phyloP scores from a whole-genome alignment of 1,284 basidiomycete genomes.

The Ustilago trichophora region DNA sequence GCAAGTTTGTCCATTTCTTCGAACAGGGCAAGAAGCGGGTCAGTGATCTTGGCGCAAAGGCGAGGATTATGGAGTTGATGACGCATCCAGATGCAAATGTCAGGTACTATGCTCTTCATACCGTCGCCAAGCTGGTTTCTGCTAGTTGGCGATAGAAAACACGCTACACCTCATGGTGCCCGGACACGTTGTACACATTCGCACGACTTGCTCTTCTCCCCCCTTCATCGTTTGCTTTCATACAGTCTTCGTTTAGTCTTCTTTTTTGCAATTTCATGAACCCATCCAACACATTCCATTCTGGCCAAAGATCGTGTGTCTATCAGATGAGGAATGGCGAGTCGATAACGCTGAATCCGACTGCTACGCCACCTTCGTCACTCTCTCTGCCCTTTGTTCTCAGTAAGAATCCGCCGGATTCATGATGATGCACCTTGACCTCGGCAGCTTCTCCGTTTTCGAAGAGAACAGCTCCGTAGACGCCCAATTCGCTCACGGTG shows the following conservation, averaged over 20 bases:
- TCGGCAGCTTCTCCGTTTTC: slow-evolving; percentile 52
- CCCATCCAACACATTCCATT: too few species aligned
- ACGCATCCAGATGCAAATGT: slow-evolving; percentile 86
- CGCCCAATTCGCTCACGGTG: slow-evolving; percentile 88
- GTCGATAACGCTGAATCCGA: slow-evolving; percentile 88
- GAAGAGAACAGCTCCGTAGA: slow-evolving; percentile 89
- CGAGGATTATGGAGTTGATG: slow-evolving; percentile 93
- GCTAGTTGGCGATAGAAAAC: slow-evolving; percentile 56
- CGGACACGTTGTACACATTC: too few species aligned
- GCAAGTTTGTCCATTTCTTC: slow-evolving; percentile 58
- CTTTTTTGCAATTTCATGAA: too few species aligned
- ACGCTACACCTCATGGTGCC: too few species aligned
- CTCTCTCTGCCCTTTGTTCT: slow-evolving; percentile 91
- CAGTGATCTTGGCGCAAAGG: slow-evolving; percentile 85
- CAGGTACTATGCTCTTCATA: slow-evolving; percentile 81
- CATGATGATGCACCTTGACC: slow-evolving; percentile 70
- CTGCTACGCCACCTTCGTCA: slow-evolving; percentile 93
- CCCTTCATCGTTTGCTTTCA: too few species aligned
- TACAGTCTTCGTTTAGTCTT: background rate
- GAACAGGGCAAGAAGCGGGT: slow-evolving; percentile 70
- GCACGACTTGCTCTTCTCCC: background rate
- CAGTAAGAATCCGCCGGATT: slow-evolving; percentile 82
- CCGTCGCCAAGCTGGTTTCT: slow-evolving; percentile 56
- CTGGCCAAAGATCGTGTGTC: too few species aligned
- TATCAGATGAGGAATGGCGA: slow-evolving; percentile 75